A percentile compares a stretch with the other conserved stretches of the same genome.
Evolutionary conservation across 1,284 basidiomycete species (phyloP).

Genomic region (Sporisorium scitamineum): DNA sequence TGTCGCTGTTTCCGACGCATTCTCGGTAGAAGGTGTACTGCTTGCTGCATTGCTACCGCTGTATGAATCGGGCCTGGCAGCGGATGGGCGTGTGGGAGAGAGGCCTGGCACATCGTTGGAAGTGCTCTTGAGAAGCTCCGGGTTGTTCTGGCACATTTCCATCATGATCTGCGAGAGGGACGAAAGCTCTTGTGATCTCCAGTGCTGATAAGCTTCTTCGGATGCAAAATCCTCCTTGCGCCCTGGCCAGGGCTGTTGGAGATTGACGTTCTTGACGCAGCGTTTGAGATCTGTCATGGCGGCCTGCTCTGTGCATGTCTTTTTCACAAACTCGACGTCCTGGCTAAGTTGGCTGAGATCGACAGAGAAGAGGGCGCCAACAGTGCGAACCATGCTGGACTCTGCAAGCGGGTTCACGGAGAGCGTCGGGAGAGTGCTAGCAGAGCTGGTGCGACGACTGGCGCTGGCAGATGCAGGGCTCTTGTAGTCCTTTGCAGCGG

Average conservation of each 20-base stretch:
- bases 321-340: slow-evolving; percentile 79
- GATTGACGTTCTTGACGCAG: slow-evolving; percentile 90
- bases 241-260: slow-evolving; percentile 84
- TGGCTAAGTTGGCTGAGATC: slow-evolving; percentile 77
- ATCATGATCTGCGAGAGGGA: slow-evolving; percentile 89
- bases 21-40: slow-evolving; percentile 21
- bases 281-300: slow-evolving; percentile 74
- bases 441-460: slow-evolving; percentile 46
- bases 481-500: slow-evolving; percentile 29
- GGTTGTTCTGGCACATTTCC: slow-evolving; percentile 86
- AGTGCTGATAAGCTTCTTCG: slow-evolving; percentile 82
- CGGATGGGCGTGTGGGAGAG: slow-evolving; percentile 12
- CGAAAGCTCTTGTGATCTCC: slow-evolving; percentile 85
- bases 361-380: slow-evolving; percentile 81
- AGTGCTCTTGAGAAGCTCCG: slow-evolving; percentile 82
- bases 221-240: slow-evolving; percentile 86
- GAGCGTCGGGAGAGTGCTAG: slow-evolving; percentile 27
- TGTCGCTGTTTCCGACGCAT: slow-evolving; percentile 10
- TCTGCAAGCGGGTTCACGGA: slow-evolving; percentile 32
- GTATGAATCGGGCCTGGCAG: slow-evolving; percentile 29
- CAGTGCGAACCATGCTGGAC: slow-evolving; percentile 71
- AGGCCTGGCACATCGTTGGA: slow-evolving; percentile 38
- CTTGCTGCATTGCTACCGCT: slow-evolving; percentile 6
- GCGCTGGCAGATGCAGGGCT: slow-evolving; percentile 20
- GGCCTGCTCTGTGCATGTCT: slow-evolving; percentile 77